These are phyloP conservation scores for Arxiozyma telluris DNA, from an alignment of 1,139 yeast genomes.

Conservation along the genomic window DNA sequence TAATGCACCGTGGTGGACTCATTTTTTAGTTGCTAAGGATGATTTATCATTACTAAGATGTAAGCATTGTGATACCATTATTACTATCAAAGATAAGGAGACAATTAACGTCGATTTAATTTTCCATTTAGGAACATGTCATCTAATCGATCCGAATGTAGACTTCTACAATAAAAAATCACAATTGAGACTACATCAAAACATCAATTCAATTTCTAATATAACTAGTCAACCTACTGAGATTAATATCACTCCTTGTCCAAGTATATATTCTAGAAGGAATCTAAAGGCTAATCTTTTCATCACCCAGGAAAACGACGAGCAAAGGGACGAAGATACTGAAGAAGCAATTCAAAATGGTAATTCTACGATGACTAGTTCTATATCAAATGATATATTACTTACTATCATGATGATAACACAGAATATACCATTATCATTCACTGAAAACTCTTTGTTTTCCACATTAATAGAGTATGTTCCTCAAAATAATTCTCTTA, in stretches of 20 bases:
- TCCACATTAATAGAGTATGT: conserved; percentile 2
- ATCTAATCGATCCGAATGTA: background rate
- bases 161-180: background rate
- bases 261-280: background rate
- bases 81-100: background rate
- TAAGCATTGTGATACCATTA: conserved; percentile 13
- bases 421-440: conserved; percentile 9
- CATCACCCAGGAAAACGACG: background rate
- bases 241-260: background rate
- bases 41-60: conserved; percentile 8
- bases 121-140: background rate
- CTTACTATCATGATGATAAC: conserved; percentile 8
- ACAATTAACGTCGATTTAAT: background rate
- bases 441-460: conserved; percentile 6
- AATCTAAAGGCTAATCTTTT: background rate
- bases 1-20: conserved; percentile 10
- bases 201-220: background rate
- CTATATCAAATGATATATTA: background rate
- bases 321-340: background rate
- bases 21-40: conserved; percentile 10
- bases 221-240: background rate
- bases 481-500: background rate
- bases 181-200: background rate
- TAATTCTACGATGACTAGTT: background rate
- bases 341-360: background rate